Base-by-base conservation (phyloP, 2,329 filamentous ascomycete species). In the Elsinoe batatas region DNA sequence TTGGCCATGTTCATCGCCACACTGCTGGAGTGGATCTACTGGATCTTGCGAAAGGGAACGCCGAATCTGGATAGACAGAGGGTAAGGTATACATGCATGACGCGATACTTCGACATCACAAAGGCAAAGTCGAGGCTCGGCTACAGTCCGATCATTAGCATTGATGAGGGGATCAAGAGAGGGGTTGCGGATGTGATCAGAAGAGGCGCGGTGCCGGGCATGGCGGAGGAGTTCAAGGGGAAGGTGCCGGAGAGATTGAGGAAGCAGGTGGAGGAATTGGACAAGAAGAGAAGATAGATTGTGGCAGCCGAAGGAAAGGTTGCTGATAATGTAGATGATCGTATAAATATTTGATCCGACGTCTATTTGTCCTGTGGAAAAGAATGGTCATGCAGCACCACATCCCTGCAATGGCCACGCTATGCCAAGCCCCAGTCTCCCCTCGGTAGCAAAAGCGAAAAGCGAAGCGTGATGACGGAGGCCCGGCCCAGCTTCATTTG, bases 51-150 rank as follows among this genome's bases (percentile, higher is more conserved):
- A 40, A 46, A 74, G 32, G 73, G 74, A 6, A 74, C 68, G 60
- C 74, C 75, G 13, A 76, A 74, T 49, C 55, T 77, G 61, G 75
- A 72, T 10, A 62, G 70, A 57, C 69, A 71, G 57, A 71, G 75
- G 61, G 74, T 87, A 58, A 74, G 79, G 61, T 88, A 84, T 68
- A 82, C 81, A 65, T 83, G 79, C 67, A 87, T 89, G 83, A 86
- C 82, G 57, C 77, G 87, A 57, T 91, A 89, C 71, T 89, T 87
- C 71, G 82, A 83, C 71, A 88, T 89, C 66, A 74, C 75, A 58
- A 91, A 91, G 78, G 87, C 87, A 56, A 86, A 82, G 76, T 74
- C 68, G 63, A 75, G 85, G 61, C 72, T 91, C 56, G 83, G 83
- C 2, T 91, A 91, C 70, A 68, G 72, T 67, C 86, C 87, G 2